These are phyloP conservation scores for Penicillium janthinellum DNA, from an alignment of 2,329 filamentous ascomycete species.

Conservation along the genomic window DNA sequence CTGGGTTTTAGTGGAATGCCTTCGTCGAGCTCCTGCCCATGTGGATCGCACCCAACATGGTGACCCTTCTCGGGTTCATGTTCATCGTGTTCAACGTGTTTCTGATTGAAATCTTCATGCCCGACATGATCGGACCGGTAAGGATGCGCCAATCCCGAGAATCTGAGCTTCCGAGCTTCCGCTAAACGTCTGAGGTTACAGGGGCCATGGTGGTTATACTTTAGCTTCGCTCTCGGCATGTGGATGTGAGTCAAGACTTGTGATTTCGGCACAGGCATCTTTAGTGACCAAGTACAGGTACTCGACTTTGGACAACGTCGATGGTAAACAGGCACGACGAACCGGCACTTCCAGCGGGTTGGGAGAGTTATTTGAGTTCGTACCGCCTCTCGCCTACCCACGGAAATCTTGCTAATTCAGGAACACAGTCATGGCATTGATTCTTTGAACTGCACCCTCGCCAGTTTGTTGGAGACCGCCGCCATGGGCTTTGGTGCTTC, in stretches of 20 bases:
- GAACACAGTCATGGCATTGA: slow-evolving; percentile 81
- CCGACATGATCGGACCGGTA: slow-evolving; percentile 87
- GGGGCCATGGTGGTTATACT: slow-evolving; percentile 90
- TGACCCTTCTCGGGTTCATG: slow-evolving; percentile 90
- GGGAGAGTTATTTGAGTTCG: slow-evolving; percentile 89
- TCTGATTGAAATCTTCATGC: slow-evolving; percentile 75
- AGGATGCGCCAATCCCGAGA: slow-evolving; percentile 34
- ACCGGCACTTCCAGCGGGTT: slow-evolving; percentile 94
- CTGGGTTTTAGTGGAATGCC: slow-evolving; percentile 78
- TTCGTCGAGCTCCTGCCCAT: slow-evolving; percentile 88
- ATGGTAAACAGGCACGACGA: slow-evolving; percentile 93
- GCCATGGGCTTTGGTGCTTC: slow-evolving; percentile 89
- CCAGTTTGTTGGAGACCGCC: slow-evolving; percentile 84
- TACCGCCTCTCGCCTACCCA: slow-evolving; percentile 20
- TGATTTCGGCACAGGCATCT: neutral
- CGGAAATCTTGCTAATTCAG: slow-evolving; percentile 26
- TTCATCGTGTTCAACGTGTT: slow-evolving; percentile 87
- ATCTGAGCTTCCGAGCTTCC: neutral
- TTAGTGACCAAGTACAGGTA: slow-evolving; percentile 51
- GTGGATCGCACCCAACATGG: slow-evolving; percentile 98
- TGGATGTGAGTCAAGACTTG: slow-evolving; percentile 72
- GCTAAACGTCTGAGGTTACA: slow-evolving; percentile 40
- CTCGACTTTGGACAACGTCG: slow-evolving; percentile 98
- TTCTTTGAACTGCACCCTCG: slow-evolving; percentile 94
- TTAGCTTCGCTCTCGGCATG: slow-evolving; percentile 89